Base-by-base conservation (phyloP, 1,284 basidiomycete genomes). In the Mrakiaceae sp. region DNA sequence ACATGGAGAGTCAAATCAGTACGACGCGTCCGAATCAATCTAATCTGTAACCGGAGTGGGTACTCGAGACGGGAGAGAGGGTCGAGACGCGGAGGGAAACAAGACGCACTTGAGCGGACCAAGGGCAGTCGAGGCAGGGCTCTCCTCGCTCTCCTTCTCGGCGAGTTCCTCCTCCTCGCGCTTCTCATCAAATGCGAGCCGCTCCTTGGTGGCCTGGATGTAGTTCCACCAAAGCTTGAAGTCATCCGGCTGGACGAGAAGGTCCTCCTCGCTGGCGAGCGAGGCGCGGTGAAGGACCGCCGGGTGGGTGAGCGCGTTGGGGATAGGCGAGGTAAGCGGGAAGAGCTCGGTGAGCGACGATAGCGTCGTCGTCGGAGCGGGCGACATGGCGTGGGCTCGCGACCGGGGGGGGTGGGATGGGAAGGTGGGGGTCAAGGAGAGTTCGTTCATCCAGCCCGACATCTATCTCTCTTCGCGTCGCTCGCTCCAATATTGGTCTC, bases 161-260 rank as follows among this genome's bases (percentile, higher is more conserved):
- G 72, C 71, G 10, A 74, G 62, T 27, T 73, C 64, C 27, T 69
- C 66, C 46, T 70, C 67, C 52, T 73, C 68, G 14, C 67, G 47
- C 68, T 68, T 39, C 56, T 72, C 62, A 71, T 86, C 82, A 27
- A 81, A 74, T 74, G 84, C 81, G 77, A 62, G 82, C 72, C 70
- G 76, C 66, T 93, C 88, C 71, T 85, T 83, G 60, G 91, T 82
- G 61, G 84, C 81, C 67, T 84, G 81, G 71, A 98, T 89, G 71
- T 94, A 89, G 0, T 85, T 80, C 81, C 88, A 86, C 96, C 96
- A 98, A 70, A 88, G 84, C 46, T 90, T 84, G 74, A 94, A 88
- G 66, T 94, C 96, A 66, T 84, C 83, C 3, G 91, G 89, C 76
- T 98, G 97, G 68, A 90, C 84, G 47, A 94, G 80, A n/a, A 98